These are phyloP conservation scores for Aeschynomene evenia DNA, from an alignment of 306 rosid genomes.

Conservation along the genomic window DNA sequence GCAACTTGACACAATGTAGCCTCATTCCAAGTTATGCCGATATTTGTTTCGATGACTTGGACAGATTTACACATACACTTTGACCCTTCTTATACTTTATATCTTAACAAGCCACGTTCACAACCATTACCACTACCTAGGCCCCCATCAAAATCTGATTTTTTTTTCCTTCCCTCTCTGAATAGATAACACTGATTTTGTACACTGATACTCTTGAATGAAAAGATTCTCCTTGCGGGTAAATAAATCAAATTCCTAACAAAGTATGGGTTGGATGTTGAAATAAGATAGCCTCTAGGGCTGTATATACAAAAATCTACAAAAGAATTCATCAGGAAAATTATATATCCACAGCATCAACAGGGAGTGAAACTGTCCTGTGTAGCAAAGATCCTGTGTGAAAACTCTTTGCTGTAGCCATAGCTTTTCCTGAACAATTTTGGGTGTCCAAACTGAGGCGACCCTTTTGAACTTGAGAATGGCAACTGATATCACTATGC, in stretches of 20 bases:
- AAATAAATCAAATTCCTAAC: conserved; percentile 13
- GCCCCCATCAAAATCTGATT: background rate
- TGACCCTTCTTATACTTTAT: background rate
- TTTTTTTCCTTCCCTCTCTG: background rate
- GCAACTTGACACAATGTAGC: background rate
- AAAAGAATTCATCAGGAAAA: conserved; percentile 49
- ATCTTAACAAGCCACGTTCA: background rate
- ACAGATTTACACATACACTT: conserved; percentile 9
- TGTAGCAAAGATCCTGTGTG: conserved; percentile 51
- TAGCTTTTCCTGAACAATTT: conserved; percentile 44
- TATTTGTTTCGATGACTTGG: background rate
- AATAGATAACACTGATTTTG: background rate
- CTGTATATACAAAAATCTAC: conserved; percentile 40
- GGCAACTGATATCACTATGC: conserved; percentile 27
- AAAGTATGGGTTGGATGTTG: too few species aligned
- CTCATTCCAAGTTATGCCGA: background rate
- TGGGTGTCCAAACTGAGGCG: conserved; percentile 50
- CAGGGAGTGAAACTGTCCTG: conserved; percentile 82
- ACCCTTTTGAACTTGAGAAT: conserved; percentile 27
- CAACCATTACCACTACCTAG: background rate
- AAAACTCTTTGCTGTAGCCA: conserved; percentile 29
- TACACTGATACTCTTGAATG: conserved; percentile 5
- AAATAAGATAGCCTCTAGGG: conserved; percentile 37
- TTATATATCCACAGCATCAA: conserved; percentile 79
- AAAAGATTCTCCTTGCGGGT: background rate